phyloP scores from a whole-genome alignment of 2,329 filamentous ascomycete species.

The Annulohypoxylon truncatum region DNA sequence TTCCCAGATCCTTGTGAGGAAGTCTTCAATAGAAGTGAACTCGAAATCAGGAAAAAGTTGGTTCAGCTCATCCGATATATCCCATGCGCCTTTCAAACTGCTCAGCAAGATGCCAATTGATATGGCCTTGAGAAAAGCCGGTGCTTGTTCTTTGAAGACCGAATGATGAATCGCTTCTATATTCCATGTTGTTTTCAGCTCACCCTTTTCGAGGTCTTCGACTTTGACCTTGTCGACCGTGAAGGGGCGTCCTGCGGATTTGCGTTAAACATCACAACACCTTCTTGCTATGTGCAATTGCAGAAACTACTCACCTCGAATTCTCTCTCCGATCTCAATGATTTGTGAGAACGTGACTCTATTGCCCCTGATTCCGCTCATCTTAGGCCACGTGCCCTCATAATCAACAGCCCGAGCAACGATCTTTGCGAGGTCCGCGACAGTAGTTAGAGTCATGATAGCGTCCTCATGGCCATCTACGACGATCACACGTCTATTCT shows the following conservation, averaged over 20 bases:
- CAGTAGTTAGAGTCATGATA: conserved; percentile 58
- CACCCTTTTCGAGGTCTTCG: conserved; percentile 60
- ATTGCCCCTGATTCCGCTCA: conserved; percentile 56
- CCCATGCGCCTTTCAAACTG: conserved; percentile 56
- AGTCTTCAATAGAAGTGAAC: conserved; percentile 56
- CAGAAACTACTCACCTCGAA: conserved; percentile 53
- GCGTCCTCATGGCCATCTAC: conserved; percentile 57
- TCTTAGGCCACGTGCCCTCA: conserved; percentile 56
- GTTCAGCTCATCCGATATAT: conserved; percentile 58
- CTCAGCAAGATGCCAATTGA: conserved; percentile 57
- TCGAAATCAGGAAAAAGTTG: conserved; percentile 56
- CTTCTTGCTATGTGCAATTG: not conserved
- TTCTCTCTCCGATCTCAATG: conserved; percentile 54
- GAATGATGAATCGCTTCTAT: conserved; percentile 46
- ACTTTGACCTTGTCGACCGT: conserved; percentile 58
- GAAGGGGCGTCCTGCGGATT: conserved; percentile 51
- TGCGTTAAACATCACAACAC: conserved; percentile 13
- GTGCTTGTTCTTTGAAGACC: conserved; percentile 52
- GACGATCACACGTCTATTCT: conserved; percentile 56
- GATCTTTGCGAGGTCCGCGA: conserved; percentile 55
- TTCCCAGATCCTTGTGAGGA: conserved; percentile 52
- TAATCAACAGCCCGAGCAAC: conserved; percentile 58
- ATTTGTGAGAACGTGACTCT: conserved; percentile 52
- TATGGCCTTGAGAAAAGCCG: conserved; percentile 52
- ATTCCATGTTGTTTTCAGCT: conserved; percentile 56